Conservation (phyloP, 2,329 filamentous ascomycete species). For the Coleophoma cylindrospora region DNA sequence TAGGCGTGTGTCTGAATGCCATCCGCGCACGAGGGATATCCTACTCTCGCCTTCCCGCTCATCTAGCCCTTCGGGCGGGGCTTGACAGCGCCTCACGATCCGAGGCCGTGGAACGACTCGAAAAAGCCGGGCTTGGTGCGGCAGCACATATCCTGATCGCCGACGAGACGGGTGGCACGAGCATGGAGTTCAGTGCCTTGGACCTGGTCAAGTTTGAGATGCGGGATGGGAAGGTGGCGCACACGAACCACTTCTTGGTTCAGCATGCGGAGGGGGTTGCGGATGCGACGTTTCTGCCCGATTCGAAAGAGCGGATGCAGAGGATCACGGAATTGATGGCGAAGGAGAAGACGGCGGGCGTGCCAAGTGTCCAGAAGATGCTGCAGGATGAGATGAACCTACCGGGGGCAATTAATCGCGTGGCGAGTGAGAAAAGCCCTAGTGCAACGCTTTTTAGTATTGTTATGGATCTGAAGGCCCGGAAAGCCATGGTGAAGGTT, state of each 20-base stretch:
- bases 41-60: slow-evolving; percentile 41
- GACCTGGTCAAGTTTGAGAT: slow-evolving; percentile 18
- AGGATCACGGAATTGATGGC: slow-evolving; percentile 24
- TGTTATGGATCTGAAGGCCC: slow-evolving; percentile 28
- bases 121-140: slow-evolving; percentile 41
- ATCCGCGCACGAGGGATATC: slow-evolving; percentile 44
- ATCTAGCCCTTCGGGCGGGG: slow-evolving; percentile 45
- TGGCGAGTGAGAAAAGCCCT: slow-evolving; percentile 18
- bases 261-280: slow-evolving; percentile 8
- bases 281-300: slow-evolving; percentile 11
- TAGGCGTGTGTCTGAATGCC: slow-evolving; percentile 51
- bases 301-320: slow-evolving; percentile 21
- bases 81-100: slow-evolving; percentile 38
- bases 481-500: slow-evolving; percentile 24
- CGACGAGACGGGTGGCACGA: slow-evolving; percentile 35
- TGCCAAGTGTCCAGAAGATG: slow-evolving; percentile 1
- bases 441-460: slow-evolving; percentile 30
- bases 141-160: slow-evolving; percentile 49
- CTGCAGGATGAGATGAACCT: slow-evolving; percentile 7
- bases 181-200: slow-evolving; percentile 38
- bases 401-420: slow-evolving; percentile 23
- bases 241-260: slow-evolving; percentile 24
- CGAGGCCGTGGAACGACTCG: slow-evolving; percentile 40
- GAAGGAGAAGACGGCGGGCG: not conserved
- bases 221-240: slow-evolving; percentile 13